phyloP scores from a whole-genome alignment of 1,284 basidiomycete genomes.

The Polyporus tsugae region DNA sequence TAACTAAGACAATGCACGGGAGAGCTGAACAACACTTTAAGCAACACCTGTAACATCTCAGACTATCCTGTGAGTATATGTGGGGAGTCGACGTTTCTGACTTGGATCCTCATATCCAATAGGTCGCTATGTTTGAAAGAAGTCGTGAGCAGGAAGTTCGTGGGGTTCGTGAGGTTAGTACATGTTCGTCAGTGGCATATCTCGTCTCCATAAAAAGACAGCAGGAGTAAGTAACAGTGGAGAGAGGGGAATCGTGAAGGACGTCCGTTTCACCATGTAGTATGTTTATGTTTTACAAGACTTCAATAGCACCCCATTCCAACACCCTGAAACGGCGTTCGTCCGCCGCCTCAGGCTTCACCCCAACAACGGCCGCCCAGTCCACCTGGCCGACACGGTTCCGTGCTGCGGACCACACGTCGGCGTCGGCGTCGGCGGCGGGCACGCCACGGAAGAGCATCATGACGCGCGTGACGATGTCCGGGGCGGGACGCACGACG shows the following conservation, averaged over 20 bases:
- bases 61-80: not conserved
- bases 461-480: conserved; percentile 53
- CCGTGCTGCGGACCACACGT: conserved; percentile 34
- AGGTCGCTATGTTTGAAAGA: not conserved
- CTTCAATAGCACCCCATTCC: conserved; percentile 52
- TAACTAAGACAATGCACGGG: too few relatives aligned
- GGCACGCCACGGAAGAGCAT: conserved; percentile 53
- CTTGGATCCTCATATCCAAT: not conserved
- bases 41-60: not conserved
- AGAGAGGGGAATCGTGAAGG: not conserved
- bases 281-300: conserved; percentile 23
- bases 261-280: not conserved
- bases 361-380: conserved; percentile 39
- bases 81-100: not conserved
- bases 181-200: not conserved
- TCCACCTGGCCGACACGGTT: conserved; percentile 25
- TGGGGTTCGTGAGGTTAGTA: not conserved
- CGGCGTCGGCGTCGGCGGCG: conserved; percentile 35
- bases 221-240: not conserved
- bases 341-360: conserved; percentile 35
- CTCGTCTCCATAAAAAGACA: not conserved
- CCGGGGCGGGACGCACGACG: conserved; percentile 48
- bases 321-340: conserved; percentile 42
- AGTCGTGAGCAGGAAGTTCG: not conserved
- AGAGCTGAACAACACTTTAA: too few relatives aligned